Evolutionary conservation across 2,329 filamentous ascomycete species (phyloP), one percentile per base, ranked within the genome.

Genomic region (Aspergillus uvarum): DNA sequence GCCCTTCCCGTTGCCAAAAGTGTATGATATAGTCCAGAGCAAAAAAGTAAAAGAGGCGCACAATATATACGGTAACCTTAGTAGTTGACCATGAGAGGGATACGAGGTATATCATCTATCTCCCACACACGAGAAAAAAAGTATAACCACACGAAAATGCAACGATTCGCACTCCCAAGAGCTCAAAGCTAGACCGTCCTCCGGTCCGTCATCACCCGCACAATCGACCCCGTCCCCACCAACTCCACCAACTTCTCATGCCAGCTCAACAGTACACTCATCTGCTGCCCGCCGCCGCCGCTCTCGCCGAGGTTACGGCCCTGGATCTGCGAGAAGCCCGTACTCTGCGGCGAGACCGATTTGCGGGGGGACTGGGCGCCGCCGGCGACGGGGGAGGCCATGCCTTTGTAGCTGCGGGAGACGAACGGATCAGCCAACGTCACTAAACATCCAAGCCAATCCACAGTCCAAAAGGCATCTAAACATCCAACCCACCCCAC

Each of bases 231-330:
- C 67, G 92, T 83, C 24, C 95, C 95, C 42, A 92, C 91, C 71
- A 97, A 88, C 72, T 99, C 95, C 4, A 98, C 92, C 63, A 97
- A 85, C 85, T 97, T 99, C 82, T 99, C 95, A 75, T 99, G 95
- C 95, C 95, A 99, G 79, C 92, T 97, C 67, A 99, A 81, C 74
- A 99, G 77, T 54, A 99, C 95, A 74, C 95, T 98, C 95, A 98
- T 98, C 56, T 89, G 90, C 59, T 92, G 89, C 38, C 91, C 90
- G 63, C 91, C 88, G 51, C 91, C 89, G 60, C 87, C 86, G 60
- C 87, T 86, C 49, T 83, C 85, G 56, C 83, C 83, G 62, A 85
- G 78, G 67, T 81, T 78, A 54, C 85, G 79, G 53, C 77, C 72
- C 68, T 83, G 82, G 62, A 94, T 85, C 78, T 97, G 94, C 71